Evolutionary conservation across 352 stramenopile species (phyloP), one percentile per base, ranked within the genome.

Genomic region (Phytophthora pseudosyringae): DNA sequence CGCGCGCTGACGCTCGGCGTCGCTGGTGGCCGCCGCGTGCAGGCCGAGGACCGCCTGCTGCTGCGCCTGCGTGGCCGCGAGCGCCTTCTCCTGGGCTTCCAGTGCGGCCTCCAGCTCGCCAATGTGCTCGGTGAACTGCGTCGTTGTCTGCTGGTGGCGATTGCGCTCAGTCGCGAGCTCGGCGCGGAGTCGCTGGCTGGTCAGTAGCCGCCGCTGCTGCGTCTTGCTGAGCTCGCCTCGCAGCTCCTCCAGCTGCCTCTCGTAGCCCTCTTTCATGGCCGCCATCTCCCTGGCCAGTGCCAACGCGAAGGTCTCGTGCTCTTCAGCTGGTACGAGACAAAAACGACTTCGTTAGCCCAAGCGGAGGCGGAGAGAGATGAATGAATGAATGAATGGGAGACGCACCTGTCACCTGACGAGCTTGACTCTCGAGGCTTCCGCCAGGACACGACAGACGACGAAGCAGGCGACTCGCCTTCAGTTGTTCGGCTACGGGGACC

Each of bases 271-370:
- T 47, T 89, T 89, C 76, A 89, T 93, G 25, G 61, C 67, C 1
- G 76, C 64, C 75, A 93, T 92, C 50, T 90, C 86, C 41, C 83
- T 85, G 21, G 76, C 73, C 16, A 92, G 62, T 29, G 86, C 82
- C 10, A 89, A 55, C 5, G 80, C 85, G 39, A 95, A 95, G 25
- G 76, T 91, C 47, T 93, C 83, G 15, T 87, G 80, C 21, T 91
- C 82, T 50, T 91, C 82, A 10, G 60, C 77, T 88, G 58, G 13
- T 59, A 12, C 44, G 41, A 47, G 46, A 52, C 32, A 76, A 73
- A 48, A n/a, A n/a, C n/a, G n/a, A 47, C 18, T 49, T 21, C 31
- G 7, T 44, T 25, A 55, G 16, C 26, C 4, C 6, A 21, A 13
- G n/a, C 35, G 26, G 28, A 28, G 12, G n/a, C n/a, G 1, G n/a